Base-by-base conservation (phyloP, 164 flowering plant species). In the Magnolia kwangsiensis region DNA sequence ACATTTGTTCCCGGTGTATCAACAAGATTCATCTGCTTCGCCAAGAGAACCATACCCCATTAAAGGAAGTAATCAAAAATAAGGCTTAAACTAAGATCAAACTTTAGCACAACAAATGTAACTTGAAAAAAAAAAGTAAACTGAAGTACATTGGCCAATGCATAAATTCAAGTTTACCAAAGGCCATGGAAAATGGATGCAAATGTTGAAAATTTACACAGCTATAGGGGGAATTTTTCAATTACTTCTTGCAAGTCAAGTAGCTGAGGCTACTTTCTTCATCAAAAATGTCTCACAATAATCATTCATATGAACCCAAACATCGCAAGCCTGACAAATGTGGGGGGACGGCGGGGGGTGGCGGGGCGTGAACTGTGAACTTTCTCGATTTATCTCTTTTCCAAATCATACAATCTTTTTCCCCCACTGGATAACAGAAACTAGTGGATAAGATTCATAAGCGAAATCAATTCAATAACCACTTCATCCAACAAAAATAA, bases 1-100 rank as follows among this genome's bases (percentile, higher is more conserved):
- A 93, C 98, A 90, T 95, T 95, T 50, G 97, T 95, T 81, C 99
- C 99, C 37, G 99, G 99, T 18, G 98, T 95, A 82, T 95, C 99
- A 75, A 93, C 99, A 81, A 95, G 87, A 74, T 81, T 90, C 92
- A 95, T 91, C 98, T 95, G 96, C 75, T 78, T 78, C 63, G 67
- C 74, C 55, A 27, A 67, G 29, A 51, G 4, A 75, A 5, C 23
- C 8, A 63, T 2, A 8, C 11, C 6, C 7, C 21, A 37, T 61
- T 1, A n/a, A 19, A 45, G 11, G 21, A 55, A 61, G 58, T 6
- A n/a, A 50, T 14, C 0, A 20, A 55, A 51, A 11, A 5, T 37
- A 37, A 37, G 7, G 45, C 45, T 37, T 37, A 19, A 68, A 21
- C 50, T 27, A 68, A 68, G 16, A 29, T 66, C 69, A 68, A 37